Conservation (phyloP, 306 rosid genomes). For the Castanea mollissima region DNA sequence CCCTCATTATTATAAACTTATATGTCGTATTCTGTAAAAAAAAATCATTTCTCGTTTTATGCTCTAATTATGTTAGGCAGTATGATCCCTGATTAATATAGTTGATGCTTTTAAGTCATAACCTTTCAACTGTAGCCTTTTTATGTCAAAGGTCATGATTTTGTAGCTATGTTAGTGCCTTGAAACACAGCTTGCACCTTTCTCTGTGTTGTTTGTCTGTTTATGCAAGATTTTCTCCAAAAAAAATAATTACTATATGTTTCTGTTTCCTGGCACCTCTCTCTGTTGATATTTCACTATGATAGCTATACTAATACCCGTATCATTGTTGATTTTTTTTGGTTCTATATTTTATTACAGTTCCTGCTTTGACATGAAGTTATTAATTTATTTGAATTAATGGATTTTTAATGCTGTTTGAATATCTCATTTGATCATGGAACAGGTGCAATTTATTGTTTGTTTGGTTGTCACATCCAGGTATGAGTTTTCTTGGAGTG, state of each 20-base stretch:
- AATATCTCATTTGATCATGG: constrained; percentile 25
- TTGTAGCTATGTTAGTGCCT: background rate
- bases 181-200: background rate
- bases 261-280: background rate
- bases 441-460: constrained; percentile 89
- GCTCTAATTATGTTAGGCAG: background rate
- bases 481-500: constrained; percentile 42
- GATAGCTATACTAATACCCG: too few species aligned
- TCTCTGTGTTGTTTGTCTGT: background rate
- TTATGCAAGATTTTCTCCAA: background rate
- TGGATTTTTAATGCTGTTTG: background rate
- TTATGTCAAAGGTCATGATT: background rate
- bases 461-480: constrained; percentile 82
- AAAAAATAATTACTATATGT: background rate
- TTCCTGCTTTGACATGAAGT: background rate
- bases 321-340: background rate
- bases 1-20: background rate
- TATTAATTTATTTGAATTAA: background rate
- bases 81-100: background rate
- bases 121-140: background rate
- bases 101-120: background rate
- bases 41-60: background rate
- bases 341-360: background rate
- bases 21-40: background rate
- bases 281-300: background rate